Base-by-base conservation (phyloP, 139 green algal species). In the Coelastrella sp. region DNA sequence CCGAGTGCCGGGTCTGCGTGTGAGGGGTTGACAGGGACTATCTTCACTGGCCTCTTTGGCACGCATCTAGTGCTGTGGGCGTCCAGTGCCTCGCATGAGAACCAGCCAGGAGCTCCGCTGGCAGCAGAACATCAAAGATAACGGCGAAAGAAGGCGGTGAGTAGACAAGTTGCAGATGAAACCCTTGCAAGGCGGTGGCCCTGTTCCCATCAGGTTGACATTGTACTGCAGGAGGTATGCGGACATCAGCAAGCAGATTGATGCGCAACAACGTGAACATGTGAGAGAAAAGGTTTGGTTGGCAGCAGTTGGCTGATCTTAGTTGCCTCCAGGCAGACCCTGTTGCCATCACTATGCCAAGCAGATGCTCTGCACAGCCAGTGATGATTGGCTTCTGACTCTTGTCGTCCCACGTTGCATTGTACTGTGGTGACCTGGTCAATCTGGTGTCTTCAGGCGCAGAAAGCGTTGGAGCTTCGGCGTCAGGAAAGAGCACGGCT, bases 391-490 rank as follows among this genome's bases (percentile, higher is more conserved):
- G n/a, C n/a, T n/a, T n/a, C n/a, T n/a, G n/a, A n/a, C n/a, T n/a
- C n/a, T n/a, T n/a, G n/a, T n/a, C n/a, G n/a, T n/a, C n/a, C n/a
- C n/a, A n/a, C n/a, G n/a, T n/a, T n/a, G n/a, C n/a, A n/a, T n/a
- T n/a, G n/a, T n/a, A n/a, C n/a, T n/a, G n/a, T n/a, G n/a, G n/a
- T n/a, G n/a, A n/a, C n/a, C n/a, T n/a, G n/a, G n/a, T n/a, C n/a
- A n/a, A n/a, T n/a, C n/a, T n/a, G n/a, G 7, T 64, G 53, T 9
- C 45, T 13, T 32, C 76, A 91, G 88, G 83, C 89, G 21, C 91
- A 91, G 60, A 73, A 87, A 21, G 87, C 90, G 0, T 59, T 94
- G 60, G 88, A 94, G 50, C 66, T 76, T 4, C 60, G 88, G 38
- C 59, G 64, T 0, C 11, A 63, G 30, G 66, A 91, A 81, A 83